Base-by-base conservation (phyloP, 306 rosid species). In the Potentilla sterilis region DNA sequence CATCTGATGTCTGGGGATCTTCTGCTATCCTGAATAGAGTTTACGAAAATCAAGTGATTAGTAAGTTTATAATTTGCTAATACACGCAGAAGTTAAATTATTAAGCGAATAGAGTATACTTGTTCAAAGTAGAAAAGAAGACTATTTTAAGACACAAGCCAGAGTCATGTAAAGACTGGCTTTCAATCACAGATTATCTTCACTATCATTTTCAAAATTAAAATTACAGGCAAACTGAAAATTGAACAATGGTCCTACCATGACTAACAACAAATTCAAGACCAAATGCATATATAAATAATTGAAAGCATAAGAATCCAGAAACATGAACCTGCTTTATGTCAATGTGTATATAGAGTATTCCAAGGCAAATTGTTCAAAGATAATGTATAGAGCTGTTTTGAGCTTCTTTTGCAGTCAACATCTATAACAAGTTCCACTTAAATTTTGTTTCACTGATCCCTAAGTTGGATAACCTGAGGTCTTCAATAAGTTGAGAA, bases 21-120 rank as follows among this genome's bases (percentile, higher is more conserved):
- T 72, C 72, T 75, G 22, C 63, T 70, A 34, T 68, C 79, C 87
- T 83, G 51, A 65, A 71, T 57, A 67, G 13, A 58, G 75, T 54
- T 61, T 65, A 16, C 6, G 34, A 19, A 47, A 59, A 66, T 62
- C 15, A 41, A 52, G 16, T 52, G 19, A 18, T 9, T 2, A 16
- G n/a, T 9, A 40, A 21, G 8, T 35, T 24, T 28, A 19, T 16
- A 19, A 48, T 0, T 21, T 14, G 34, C 44, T 16, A 41, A 57
- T 68, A 15, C 51, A 32, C 10, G 9, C 9, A 21, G 34, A 15
- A 16, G 57, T 55, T 37, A n/a, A 22, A 49, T 37, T 24, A 66
- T 40, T 21, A 21, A 38, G 38, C 40, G 49, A 13, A 65, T 24
- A 55, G 15, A 54, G 59, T 2, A 54, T 18, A 38, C 12, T 75